Evolutionary conservation across 768 basidiomycete genomes (phyloP).

Genomic region (Naganishia onofrii): DNA sequence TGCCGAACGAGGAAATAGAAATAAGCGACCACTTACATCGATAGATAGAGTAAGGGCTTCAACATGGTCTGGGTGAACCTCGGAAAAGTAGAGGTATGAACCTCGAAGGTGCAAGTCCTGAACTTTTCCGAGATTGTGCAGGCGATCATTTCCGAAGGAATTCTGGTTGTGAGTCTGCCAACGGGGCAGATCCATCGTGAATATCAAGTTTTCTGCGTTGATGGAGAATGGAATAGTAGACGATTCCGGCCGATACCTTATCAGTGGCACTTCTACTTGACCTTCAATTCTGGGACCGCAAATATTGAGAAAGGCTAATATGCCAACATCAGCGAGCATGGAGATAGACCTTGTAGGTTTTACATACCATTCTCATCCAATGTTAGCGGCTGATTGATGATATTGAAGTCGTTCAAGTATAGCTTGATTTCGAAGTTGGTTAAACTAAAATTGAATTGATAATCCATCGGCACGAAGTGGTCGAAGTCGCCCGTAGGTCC

Average conservation of each 20-base stretch:
- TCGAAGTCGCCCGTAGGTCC: conserved; percentile 76
- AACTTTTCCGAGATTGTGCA: conserved; percentile 64
- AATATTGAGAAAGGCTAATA: conserved; percentile 69
- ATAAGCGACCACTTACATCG: conserved; percentile 55
- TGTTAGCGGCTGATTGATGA: conserved; percentile 81
- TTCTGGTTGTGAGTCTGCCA: conserved; percentile 82
- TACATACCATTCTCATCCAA: conserved; percentile 76
- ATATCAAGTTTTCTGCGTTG: conserved; percentile 60
- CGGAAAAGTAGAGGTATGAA: conserved; percentile 71
- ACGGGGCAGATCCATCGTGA: conserved; percentile 70
- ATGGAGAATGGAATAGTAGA: conserved; percentile 67
- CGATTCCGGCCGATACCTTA: conserved; percentile 68
- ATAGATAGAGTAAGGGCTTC: conserved; percentile 62
- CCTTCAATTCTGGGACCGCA: conserved; percentile 62
- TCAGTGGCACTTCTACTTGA: conserved; percentile 63
- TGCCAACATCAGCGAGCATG: conserved; percentile 18
- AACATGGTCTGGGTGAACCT: conserved; percentile 66
- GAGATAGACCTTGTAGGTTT: conserved; percentile 17
- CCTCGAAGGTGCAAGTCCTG: conserved; percentile 62
- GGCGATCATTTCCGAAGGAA: conserved; percentile 63
- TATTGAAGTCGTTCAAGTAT: conserved; percentile 93
- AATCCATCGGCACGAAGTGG: conserved; percentile 79
- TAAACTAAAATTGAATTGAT: conserved; percentile 67
- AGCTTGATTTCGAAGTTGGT: conserved; percentile 73
- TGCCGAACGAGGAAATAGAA: neutral